Evolutionary conservation across 805 yeast genomes (phyloP).

Genomic region (Kuraishia molischiana): DNA sequence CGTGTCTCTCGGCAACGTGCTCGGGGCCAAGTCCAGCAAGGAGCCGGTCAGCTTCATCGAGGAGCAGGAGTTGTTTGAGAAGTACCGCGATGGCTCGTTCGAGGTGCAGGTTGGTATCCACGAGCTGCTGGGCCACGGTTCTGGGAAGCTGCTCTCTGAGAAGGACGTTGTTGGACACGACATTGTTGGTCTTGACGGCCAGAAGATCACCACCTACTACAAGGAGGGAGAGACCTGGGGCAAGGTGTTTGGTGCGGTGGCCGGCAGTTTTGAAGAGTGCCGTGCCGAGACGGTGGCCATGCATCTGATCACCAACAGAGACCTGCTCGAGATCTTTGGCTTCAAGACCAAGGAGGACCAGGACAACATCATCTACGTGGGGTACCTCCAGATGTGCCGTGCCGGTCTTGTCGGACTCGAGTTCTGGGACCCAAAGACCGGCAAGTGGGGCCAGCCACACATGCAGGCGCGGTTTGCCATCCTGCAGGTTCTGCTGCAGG

Average conservation of each 20-base stretch:
- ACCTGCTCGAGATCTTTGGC: constrained; percentile 67
- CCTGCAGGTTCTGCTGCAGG: constrained; percentile 60
- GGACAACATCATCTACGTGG: constrained; percentile 52
- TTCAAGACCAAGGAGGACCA: constrained; percentile 47
- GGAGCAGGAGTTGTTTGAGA: constrained; percentile 47
- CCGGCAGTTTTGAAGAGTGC: constrained; percentile 89
- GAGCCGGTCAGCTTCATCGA: constrained; percentile 61
- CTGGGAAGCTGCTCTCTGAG: constrained; percentile 69
- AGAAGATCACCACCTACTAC: constrained; percentile 61
- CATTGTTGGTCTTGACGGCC: constrained; percentile 49
- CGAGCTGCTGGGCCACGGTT: constrained; percentile 85
- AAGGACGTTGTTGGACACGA: constrained; percentile 40
- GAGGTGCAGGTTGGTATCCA: constrained; percentile 94
- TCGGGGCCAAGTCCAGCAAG: constrained; percentile 63
- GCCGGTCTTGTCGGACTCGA: constrained; percentile 81
- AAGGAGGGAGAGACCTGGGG: constrained; percentile 88
- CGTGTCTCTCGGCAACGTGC: constrained; percentile 80
- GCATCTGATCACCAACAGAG: constrained; percentile 61
- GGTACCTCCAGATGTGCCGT: constrained; percentile 75
- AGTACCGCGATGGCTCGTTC: constrained; percentile 72
- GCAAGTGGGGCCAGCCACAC: constrained; percentile 92
- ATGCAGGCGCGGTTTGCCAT: constrained; percentile 90
- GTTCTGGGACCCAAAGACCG: constrained; percentile 74
- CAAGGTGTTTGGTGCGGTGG: constrained; percentile 66
- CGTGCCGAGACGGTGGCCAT: constrained; percentile 88